Percentiles rank a stretch among this genome's conserved stretches.
Conservation (phyloP, 1,139 yeast species). For the Suhomyces guaymorum region DNA sequence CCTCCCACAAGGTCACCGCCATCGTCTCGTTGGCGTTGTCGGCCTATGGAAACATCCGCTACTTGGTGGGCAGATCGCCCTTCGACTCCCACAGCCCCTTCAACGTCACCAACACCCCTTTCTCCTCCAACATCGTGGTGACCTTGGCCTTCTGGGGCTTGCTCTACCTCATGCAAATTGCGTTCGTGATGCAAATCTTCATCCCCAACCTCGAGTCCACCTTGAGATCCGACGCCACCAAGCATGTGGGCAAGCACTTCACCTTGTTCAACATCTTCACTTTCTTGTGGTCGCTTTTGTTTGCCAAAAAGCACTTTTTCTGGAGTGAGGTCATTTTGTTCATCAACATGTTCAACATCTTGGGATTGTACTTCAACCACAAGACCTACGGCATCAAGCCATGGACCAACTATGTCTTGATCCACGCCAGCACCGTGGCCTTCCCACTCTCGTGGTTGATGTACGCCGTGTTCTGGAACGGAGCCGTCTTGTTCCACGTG, state of each 20-base stretch:
- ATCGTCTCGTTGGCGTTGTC: constrained; percentile 54
- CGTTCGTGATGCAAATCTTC: constrained; percentile 55
- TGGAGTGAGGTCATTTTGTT: constrained; percentile 56
- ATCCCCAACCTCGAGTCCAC: constrained; percentile 38
- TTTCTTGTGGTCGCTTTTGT: constrained; percentile 62
- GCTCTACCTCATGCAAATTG: constrained; percentile 52
- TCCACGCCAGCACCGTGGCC: constrained; percentile 67
- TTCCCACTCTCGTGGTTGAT: constrained; percentile 75
- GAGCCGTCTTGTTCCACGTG: constrained; percentile 64
- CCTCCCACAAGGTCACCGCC: constrained; percentile 46
- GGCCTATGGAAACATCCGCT: constrained; percentile 53
- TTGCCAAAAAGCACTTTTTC: constrained; percentile 56
- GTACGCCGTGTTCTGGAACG: constrained; percentile 79
- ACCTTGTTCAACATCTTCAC: constrained; percentile 59
- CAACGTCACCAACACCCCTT: constrained; percentile 59
- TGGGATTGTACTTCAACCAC: constrained; percentile 58
- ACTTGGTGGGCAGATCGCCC: constrained; percentile 52
- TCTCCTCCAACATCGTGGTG: constrained; percentile 58
- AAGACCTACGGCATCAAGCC: constrained; percentile 60
- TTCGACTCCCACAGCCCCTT: constrained; percentile 46
- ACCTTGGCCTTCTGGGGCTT: constrained; percentile 60
- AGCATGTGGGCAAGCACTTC: constrained; percentile 60
- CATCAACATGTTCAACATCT: constrained; percentile 59
- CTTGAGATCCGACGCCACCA: constrained; percentile 28
- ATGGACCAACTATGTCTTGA: constrained; percentile 50